Conservation (phyloP, 371 early-diverging fungal species). For the Mucor irregularis region DNA sequence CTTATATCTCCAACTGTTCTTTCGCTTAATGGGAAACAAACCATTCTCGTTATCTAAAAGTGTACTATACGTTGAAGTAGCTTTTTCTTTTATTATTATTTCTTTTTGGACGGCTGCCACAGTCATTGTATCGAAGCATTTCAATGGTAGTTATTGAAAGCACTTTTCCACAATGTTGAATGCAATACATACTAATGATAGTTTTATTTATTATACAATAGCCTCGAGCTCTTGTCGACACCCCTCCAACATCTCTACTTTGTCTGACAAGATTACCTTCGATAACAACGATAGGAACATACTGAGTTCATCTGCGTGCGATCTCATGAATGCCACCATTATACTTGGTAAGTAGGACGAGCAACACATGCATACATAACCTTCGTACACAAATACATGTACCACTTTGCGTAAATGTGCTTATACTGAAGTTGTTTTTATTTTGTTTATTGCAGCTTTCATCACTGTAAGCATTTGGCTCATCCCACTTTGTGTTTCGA, state of each 20-base stretch:
- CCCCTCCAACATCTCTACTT: not conserved
- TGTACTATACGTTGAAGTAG: constrained; percentile 17
- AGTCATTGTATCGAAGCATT: constrained; percentile 16
- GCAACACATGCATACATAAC: not conserved
- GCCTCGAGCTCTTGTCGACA: not conserved
- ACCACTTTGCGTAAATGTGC: not conserved
- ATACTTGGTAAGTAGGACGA: constrained; percentile 8
- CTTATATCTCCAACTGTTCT: constrained; percentile 19
- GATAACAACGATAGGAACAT: not conserved
- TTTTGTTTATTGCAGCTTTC: too few relatives aligned
- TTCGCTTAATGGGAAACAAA: constrained; percentile 6
- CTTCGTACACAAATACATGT: not conserved
- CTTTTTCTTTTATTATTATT: constrained; percentile 19
- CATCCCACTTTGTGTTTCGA: not conserved
- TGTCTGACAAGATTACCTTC: not conserved
- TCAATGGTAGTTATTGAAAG: constrained; percentile 23
- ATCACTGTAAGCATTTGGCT: constrained; percentile 2
- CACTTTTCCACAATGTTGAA: too few relatives aligned
- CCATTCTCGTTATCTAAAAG: constrained; percentile 8
- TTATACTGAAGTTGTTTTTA: too few relatives aligned
- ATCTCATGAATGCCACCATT: constrained; percentile 3
- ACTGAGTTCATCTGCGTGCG: not conserved
- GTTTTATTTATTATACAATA: not conserved
- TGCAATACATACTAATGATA: not conserved
- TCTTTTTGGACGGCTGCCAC: constrained; percentile 30